These are phyloP conservation scores for Atractiella rhizophila DNA, from an alignment of 768 basidiomycete genomes.

Conservation along the genomic window DNA sequence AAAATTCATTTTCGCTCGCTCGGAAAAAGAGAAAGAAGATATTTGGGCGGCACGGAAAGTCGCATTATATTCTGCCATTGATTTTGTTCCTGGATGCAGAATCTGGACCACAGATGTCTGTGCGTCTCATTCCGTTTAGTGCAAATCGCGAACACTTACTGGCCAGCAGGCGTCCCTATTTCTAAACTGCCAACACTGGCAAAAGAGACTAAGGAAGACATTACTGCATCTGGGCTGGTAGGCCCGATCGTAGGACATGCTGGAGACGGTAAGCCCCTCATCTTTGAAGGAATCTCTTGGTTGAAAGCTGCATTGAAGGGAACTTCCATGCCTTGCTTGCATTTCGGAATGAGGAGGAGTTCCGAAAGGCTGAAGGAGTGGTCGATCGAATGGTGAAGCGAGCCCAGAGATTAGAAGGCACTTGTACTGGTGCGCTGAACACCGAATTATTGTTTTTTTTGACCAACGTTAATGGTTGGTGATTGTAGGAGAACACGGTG, in stretches of 20 bases:
- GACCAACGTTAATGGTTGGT: conserved; percentile 1
- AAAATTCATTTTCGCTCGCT: conserved; percentile 44
- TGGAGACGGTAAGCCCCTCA: conserved; percentile 37
- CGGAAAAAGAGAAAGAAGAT: conserved; percentile 64
- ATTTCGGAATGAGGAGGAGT: conserved; percentile 14
- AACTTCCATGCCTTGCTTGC: conserved; percentile 25
- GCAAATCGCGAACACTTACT: conserved; percentile 8
- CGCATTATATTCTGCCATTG: conserved; percentile 12
- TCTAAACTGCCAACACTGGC: conserved; percentile 22
- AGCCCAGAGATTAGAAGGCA: conserved; percentile 24
- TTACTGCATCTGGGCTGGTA: conserved; percentile 33
- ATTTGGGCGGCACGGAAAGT: conserved; percentile 32
- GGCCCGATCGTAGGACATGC: conserved; percentile 63
- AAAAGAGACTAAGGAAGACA: conserved; percentile 52
- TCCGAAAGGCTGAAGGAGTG: conserved; percentile 10
- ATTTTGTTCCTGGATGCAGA: conserved; percentile 31
- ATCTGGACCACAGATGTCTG: conserved; percentile 82
- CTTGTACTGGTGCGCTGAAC: conserved; percentile 22
- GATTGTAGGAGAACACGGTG: conserved; percentile 1
- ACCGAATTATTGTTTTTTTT: conserved; percentile 2
- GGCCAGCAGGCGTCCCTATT: conserved; percentile 25
- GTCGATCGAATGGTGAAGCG: conserved; percentile 21
- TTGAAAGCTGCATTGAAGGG: conserved; percentile 22
- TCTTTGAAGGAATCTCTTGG: not conserved
- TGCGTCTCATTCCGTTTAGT: conserved; percentile 21